phyloP scores from a whole-genome alignment of 768 basidiomycete species.

The Sistotremastrum niveocremeum region DNA sequence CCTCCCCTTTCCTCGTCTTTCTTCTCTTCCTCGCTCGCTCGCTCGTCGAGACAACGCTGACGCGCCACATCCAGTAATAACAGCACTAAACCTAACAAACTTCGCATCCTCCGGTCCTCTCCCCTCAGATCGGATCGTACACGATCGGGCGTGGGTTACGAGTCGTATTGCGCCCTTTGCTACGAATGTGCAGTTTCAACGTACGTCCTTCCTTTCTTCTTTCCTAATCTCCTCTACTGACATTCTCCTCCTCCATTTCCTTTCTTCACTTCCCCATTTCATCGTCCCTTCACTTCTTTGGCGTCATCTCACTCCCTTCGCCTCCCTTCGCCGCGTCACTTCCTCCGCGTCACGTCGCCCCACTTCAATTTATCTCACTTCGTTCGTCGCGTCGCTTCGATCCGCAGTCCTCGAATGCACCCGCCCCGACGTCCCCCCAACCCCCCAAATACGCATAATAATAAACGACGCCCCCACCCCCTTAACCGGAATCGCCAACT shows the following conservation, averaged over 20 bases:
- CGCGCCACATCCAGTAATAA: too few species aligned
- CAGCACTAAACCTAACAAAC: slow-evolving; percentile 25
- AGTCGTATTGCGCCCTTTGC: slow-evolving; percentile 25
- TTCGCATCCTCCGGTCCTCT: slow-evolving; percentile 20
- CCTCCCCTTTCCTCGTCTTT: neutral
- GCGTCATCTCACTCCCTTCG: too few species aligned
- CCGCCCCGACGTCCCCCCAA: slow-evolving; percentile 6
- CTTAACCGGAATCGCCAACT: slow-evolving; percentile 18
- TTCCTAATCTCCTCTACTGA: too few species aligned
- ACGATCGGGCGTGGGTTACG: slow-evolving; percentile 13
- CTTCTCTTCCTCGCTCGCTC: neutral
- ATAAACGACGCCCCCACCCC: slow-evolving; percentile 26
- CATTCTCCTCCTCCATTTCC: neutral
- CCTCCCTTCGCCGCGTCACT: too few species aligned
- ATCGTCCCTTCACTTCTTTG: slow-evolving; percentile 5
- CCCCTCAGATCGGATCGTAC: slow-evolving; percentile 12
- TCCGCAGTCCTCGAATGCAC: slow-evolving; percentile 5
- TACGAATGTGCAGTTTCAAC: slow-evolving; percentile 23
- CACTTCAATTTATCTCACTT: too few species aligned
- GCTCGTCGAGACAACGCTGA: too few species aligned
- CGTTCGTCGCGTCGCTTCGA: neutral
- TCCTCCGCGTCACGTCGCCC: too few species aligned
- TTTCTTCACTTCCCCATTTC: neutral
- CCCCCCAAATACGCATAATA: slow-evolving; percentile 15
- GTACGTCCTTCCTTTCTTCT: too few species aligned